Evolutionary conservation across 768 basidiomycete genomes (phyloP).

Genomic region (Brasilioporus rufonigricans): DNA sequence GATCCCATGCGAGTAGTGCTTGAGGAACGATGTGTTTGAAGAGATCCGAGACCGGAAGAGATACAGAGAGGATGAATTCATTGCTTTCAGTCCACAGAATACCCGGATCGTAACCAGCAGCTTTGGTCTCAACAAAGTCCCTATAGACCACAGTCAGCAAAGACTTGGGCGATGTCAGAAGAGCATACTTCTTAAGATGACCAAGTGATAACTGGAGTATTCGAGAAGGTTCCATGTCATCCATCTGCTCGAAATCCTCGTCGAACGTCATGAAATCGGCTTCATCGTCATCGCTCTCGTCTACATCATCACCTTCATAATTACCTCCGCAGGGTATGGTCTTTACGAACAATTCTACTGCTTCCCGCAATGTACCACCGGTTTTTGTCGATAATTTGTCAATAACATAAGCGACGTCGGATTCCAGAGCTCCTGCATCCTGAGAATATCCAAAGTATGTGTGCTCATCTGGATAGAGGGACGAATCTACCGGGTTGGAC

Average conservation of each 20-base stretch:
- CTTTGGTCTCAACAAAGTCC: constrained; percentile 61
- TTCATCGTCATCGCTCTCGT: constrained; percentile 38
- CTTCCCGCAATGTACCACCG: constrained; percentile 44
- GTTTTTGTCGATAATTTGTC: constrained; percentile 43
- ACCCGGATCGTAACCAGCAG: constrained; percentile 57
- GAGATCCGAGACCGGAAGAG: constrained; percentile 52
- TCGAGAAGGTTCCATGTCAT: not conserved
- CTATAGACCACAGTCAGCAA: constrained; percentile 27
- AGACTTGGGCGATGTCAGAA: not conserved
- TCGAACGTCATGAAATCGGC: constrained; percentile 15
- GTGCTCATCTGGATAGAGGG: constrained; percentile 63
- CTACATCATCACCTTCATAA: constrained; percentile 33
- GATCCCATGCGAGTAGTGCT: constrained; percentile 74
- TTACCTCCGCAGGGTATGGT: constrained; percentile 33
- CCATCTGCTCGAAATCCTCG: constrained; percentile 1
- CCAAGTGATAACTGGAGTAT: not conserved
- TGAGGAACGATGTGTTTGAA: constrained; percentile 55
- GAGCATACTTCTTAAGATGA: constrained; percentile 2
- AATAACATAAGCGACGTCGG: constrained; percentile 40
- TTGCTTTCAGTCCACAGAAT: constrained; percentile 48
- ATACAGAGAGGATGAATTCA: constrained; percentile 55
- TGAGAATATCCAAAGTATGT: constrained; percentile 54
- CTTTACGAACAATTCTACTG: constrained; percentile 42
- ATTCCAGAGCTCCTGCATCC: constrained; percentile 39
- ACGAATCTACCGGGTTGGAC: constrained; percentile 53